Conservation (phyloP, 257 asterid species). For the Salvia miltiorrhiza region DNA sequence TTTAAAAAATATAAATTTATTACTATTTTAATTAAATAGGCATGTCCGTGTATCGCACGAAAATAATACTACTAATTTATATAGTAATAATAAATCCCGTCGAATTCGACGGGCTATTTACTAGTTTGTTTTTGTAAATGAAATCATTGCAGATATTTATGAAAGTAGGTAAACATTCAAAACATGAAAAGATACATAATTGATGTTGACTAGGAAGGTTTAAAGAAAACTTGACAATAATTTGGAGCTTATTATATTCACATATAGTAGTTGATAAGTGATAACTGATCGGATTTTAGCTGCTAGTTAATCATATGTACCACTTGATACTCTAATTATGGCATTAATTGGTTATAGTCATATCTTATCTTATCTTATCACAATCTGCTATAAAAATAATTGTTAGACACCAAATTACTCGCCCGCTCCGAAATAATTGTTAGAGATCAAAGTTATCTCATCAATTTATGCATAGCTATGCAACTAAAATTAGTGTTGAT, state of each 20-base stretch:
- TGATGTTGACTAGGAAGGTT: conserved; percentile 1
- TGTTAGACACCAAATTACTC: not conserved
- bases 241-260: not conserved
- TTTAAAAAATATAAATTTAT: no score
- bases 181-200: not conserved
- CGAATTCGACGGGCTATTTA: no score
- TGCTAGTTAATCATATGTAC: not conserved
- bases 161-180: conserved; percentile 6
- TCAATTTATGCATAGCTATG: no score
- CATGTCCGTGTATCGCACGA: no score
- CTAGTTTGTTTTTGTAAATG: not conserved
- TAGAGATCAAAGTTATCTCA: no score
- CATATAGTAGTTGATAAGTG: conserved; percentile 1
- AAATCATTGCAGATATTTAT: conserved; percentile 11
- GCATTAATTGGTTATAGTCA: conserved; percentile 5
- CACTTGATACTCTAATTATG: not conserved
- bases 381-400: not conserved
- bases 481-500: no score
- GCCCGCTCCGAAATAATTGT: no score
- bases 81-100: no score
- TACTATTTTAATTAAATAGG: no score
- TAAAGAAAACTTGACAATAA: not conserved
- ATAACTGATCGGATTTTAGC: not conserved
- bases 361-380: conserved; percentile 30
- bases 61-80: no score